These are phyloP conservation scores for Cymbopogon citratus DNA, from an alignment of 176 grass and related monocot genomes.

Conservation along the genomic window DNA sequence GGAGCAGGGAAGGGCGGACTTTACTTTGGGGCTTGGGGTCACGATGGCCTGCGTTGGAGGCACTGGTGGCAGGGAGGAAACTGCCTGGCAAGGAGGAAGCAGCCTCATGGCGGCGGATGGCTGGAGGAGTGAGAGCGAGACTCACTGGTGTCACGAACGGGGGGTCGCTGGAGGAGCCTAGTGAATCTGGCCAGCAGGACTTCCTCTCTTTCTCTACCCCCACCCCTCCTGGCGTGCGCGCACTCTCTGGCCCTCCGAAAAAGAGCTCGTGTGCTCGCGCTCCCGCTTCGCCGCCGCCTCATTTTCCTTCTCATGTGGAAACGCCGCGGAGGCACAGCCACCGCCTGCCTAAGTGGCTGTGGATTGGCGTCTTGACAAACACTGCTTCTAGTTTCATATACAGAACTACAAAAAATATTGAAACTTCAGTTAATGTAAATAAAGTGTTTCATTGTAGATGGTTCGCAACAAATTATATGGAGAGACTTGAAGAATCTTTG, in stretches of 20 bases:
- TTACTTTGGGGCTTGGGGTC: neutral
- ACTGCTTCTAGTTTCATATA: neutral
- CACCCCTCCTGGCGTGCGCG: no score
- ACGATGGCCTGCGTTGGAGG: neutral
- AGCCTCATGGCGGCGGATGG: neutral
- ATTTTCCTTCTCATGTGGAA: no score
- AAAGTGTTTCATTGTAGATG: neutral
- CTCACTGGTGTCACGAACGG: neutral
- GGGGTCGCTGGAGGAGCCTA: neutral
- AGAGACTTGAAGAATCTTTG: conserved; percentile 15
- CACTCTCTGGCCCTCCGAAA: no score
- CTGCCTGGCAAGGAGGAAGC: neutral
- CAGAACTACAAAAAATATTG: neutral
- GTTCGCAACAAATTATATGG: neutral
- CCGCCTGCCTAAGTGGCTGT: no score
- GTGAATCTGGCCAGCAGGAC: neutral
- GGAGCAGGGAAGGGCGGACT: no score
- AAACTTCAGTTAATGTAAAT: neutral
- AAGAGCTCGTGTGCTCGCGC: no score
- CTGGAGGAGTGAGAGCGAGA: neutral
- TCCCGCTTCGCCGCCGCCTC: no score
- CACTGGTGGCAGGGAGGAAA: no score
- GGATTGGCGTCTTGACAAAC: neutral
- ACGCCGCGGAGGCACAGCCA: no score
- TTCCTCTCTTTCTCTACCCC: neutral